Evolutionary conservation across 148 eudicot species (phyloP).

Genomic region (Cornus controversa): DNA sequence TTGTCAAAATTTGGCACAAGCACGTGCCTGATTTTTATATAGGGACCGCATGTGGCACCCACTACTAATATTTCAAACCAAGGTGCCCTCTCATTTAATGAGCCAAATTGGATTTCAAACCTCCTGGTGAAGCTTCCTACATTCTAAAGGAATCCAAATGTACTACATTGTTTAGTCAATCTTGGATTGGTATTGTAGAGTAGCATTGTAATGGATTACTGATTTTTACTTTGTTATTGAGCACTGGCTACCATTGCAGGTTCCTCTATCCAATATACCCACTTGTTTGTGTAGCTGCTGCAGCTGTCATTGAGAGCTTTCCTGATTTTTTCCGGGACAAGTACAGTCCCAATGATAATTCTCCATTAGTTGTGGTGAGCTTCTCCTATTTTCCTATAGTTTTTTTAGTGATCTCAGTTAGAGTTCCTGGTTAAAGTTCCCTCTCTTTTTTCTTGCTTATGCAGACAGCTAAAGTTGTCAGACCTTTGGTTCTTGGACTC

Average conservation of each 20-base stretch:
- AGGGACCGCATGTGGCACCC: not conserved
- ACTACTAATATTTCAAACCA: not conserved
- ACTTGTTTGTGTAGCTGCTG: constrained; percentile 91
- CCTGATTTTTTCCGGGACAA: constrained; percentile 86
- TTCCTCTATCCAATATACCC: constrained; percentile 98
- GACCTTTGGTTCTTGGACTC: constrained; percentile 78
- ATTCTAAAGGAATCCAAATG: not conserved
- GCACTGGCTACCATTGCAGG: constrained; percentile 45
- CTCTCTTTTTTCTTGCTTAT: constrained; percentile 21
- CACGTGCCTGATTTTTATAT: not conserved
- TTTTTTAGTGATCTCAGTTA: not conserved
- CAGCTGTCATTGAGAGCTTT: constrained; percentile 86
- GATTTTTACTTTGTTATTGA: not conserved
- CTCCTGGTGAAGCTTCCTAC: not conserved
- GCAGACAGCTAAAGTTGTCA: constrained; percentile 67
- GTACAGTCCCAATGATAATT: constrained; percentile 48
- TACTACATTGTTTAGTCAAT: not conserved
- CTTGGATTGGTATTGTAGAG: constrained; percentile 9
- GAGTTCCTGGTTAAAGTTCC: constrained; percentile 14
- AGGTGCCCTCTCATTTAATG: not conserved
- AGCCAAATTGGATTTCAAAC: not conserved
- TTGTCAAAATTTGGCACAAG: not conserved
- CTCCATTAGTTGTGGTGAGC: constrained; percentile 57
- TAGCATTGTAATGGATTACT: not conserved
- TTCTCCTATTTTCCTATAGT: not conserved